A percentile compares a stretch with the other conserved stretches of the same genome.
Evolutionary conservation across 2,329 filamentous ascomycete species (phyloP).

Genomic region (Aureobasidium sp.): DNA sequence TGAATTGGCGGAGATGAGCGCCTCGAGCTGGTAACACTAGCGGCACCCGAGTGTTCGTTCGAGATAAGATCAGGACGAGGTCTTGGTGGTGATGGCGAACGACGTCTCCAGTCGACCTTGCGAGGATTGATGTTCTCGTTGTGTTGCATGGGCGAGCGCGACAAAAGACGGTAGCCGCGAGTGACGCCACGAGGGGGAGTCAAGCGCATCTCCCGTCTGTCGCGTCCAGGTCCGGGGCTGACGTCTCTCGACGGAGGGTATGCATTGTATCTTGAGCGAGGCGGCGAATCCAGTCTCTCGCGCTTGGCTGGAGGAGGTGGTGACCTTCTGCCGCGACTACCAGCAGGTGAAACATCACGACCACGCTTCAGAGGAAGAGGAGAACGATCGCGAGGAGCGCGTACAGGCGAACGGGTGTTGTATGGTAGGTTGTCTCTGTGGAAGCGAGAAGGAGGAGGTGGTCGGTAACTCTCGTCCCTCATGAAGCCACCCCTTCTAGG

Average conservation of each 20-base stretch:
- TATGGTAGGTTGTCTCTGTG: slow-evolving; percentile 22
- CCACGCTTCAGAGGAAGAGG: slow-evolving; percentile 34
- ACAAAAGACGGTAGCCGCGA: slow-evolving; percentile 38
- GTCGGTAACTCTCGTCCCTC: slow-evolving; percentile 27
- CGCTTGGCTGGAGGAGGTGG: slow-evolving; percentile 28
- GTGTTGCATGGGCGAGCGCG: slow-evolving; percentile 46
- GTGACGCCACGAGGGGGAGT: slow-evolving; percentile 22
- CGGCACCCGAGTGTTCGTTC: slow-evolving; percentile 43
- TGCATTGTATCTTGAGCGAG: slow-evolving; percentile 36
- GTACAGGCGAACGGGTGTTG: slow-evolving; percentile 29
- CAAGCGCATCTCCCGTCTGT: slow-evolving; percentile 27
- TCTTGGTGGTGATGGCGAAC: slow-evolving; percentile 43
- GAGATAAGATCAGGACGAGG: slow-evolving; percentile 27
- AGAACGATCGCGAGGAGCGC: slow-evolving; percentile 34
- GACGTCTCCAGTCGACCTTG: slow-evolving; percentile 41
- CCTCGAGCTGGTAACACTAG: slow-evolving; percentile 49
- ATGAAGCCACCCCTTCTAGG: slow-evolving; percentile 25
- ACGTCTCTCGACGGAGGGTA: slow-evolving; percentile 27
- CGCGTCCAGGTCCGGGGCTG: slow-evolving; percentile 24
- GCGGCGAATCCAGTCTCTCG: slow-evolving; percentile 32
- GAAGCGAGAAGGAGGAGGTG: slow-evolving; percentile 24
- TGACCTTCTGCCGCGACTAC: slow-evolving; percentile 37
- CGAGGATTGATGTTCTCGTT: slow-evolving; percentile 40
- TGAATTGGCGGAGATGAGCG: slow-evolving; percentile 53
- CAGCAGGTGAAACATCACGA: slow-evolving; percentile 38